Percentiles rank a stretch among this genome's conserved stretches.
Conservation (phyloP, 352 stramenopile genomes). For the Globisporangium apiculatum region DNA sequence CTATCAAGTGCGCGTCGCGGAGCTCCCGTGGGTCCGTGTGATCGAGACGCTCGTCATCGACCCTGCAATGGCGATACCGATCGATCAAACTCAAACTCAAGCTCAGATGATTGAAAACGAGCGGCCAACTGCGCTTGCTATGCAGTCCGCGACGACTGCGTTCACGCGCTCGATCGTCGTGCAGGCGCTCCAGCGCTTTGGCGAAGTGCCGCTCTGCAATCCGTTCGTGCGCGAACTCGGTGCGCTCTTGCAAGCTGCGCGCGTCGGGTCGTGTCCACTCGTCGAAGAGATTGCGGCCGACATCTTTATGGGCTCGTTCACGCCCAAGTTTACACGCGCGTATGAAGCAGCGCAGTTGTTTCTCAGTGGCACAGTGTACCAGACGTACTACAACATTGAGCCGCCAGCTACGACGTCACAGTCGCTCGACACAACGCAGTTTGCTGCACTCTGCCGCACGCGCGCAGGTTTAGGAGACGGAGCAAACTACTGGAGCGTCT, state of each 20-base stretch:
- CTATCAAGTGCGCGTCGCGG: slow-evolving; percentile 9
- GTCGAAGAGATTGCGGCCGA: slow-evolving; percentile 16
- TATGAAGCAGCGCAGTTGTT: slow-evolving; percentile 4
- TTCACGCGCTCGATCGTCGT: slow-evolving; percentile 1
- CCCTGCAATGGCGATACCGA: background rate
- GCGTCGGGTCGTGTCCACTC: slow-evolving; percentile 2
- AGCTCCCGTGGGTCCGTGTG: slow-evolving; percentile 13
- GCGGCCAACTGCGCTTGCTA: too few relatives aligned
- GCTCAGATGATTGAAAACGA: background rate
- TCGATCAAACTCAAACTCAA: too few relatives aligned
- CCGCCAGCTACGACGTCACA: background rate
- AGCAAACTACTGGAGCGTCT: slow-evolving; percentile 1
- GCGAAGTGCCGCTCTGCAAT: slow-evolving; percentile 4
- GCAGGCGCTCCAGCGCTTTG: slow-evolving; percentile 1
- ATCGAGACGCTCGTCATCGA: background rate
- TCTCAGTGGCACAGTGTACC: slow-evolving; percentile 11
- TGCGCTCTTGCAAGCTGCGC: slow-evolving; percentile 1
- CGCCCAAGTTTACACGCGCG: slow-evolving; percentile 8
- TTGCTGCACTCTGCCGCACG: background rate
- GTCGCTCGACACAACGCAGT: background rate
- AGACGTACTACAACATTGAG: slow-evolving; percentile 12
- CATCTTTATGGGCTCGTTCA: slow-evolving; percentile 18
- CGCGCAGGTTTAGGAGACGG: background rate
- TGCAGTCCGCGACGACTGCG: background rate
- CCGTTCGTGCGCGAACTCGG: slow-evolving; percentile 12